Percentiles rank a stretch among this genome's conserved stretches.
Evolutionary conservation across 1,284 basidiomycete species (phyloP).

Genomic region (Microbotryum scabiosae): DNA sequence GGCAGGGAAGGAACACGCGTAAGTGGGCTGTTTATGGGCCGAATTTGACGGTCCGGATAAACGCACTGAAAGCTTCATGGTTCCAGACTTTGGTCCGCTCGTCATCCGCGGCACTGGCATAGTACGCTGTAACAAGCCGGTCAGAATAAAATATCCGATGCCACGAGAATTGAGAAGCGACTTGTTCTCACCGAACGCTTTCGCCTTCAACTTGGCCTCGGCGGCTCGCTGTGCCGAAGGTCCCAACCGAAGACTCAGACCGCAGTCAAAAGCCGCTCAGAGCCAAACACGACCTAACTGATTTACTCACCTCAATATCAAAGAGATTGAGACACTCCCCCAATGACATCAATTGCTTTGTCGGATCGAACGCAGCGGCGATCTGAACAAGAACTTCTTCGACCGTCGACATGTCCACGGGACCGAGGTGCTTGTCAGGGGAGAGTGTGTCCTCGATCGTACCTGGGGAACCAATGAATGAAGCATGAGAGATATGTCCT

Average conservation of each 20-base stretch:
- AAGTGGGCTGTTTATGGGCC: no score
- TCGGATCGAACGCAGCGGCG: background rate
- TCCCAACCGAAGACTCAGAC: no score
- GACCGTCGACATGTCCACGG: constrained; percentile 26
- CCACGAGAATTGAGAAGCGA: background rate
- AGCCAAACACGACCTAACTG: no score
- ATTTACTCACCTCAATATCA: constrained; percentile 29
- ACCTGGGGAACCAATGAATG: constrained; percentile 4
- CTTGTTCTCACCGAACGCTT: constrained; percentile 25
- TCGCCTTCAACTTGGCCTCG: constrained; percentile 17
- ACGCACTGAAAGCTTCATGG: constrained; percentile 4
- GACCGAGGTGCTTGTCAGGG: constrained; percentile 28
- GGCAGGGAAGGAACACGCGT: no score
- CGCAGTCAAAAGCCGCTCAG: no score
- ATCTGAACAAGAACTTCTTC: constrained; percentile 4
- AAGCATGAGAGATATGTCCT: no score
- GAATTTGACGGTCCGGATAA: no score
- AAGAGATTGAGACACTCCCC: constrained; percentile 29
- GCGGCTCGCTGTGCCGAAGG: constrained; percentile 7
- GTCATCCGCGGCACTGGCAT: constrained; percentile 71
- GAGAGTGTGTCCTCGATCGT: constrained; percentile 29
- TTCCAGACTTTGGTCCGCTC: constrained; percentile 46
- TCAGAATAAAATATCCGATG: background rate
- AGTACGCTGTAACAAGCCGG: constrained; percentile 51
- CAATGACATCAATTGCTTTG: background rate